These are phyloP conservation scores for Penicillium maclennaniae DNA, from an alignment of 495 filamentous ascomycete genomes.

Conservation along the genomic window DNA sequence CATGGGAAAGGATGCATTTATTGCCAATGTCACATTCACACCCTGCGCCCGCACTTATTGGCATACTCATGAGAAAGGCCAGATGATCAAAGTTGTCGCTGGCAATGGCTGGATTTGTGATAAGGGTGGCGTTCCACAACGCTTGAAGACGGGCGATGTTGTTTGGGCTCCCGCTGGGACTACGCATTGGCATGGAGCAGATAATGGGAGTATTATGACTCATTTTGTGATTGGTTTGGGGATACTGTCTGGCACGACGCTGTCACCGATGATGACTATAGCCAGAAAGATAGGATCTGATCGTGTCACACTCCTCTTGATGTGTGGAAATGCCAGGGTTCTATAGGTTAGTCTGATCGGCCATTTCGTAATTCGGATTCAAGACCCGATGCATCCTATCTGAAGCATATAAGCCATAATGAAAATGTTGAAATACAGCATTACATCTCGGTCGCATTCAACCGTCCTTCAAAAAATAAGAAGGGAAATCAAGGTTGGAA, in stretches of 20 bases:
- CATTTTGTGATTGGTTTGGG: slow-evolving; percentile 21
- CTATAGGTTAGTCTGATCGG: no score
- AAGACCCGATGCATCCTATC: no score
- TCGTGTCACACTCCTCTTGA: no score
- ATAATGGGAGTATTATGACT: slow-evolving; percentile 19
- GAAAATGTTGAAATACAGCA: no score
- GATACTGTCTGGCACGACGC: slow-evolving; percentile 13
- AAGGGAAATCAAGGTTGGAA: no score
- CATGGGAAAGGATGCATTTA: slow-evolving; percentile 1
- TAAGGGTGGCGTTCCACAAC: slow-evolving; percentile 7
- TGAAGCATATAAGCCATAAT: no score
- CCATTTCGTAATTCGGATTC: no score
- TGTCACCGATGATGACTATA: slow-evolving; percentile 12
- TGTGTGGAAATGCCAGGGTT: no score
- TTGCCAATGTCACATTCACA: slow-evolving; percentile 21
- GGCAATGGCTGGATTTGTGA: slow-evolving; percentile 25
- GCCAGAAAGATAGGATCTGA: no score
- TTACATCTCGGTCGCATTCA: no score
- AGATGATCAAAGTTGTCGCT: slow-evolving; percentile 17
- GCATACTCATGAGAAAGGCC: slow-evolving; percentile 24
- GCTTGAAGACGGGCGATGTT: slow-evolving; percentile 19
- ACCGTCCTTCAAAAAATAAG: no score
- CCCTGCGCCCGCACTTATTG: slow-evolving; percentile 24
- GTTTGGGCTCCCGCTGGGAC: slow-evolving; percentile 21
- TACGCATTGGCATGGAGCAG: slow-evolving; percentile 24